phyloP scores from a whole-genome alignment of 1,139 yeast species.

The Zygosaccharomyces sapae region DNA sequence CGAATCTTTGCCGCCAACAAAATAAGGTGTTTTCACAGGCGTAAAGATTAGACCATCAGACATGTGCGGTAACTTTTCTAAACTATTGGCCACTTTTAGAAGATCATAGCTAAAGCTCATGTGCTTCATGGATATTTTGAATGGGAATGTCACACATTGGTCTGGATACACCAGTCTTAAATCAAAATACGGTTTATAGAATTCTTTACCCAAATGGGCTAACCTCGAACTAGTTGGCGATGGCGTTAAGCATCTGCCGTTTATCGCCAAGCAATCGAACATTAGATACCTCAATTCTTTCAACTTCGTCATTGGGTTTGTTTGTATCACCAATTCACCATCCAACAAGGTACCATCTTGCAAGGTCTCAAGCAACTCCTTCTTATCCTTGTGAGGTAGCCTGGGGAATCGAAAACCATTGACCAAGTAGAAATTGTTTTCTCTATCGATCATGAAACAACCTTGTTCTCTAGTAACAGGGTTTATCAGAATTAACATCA shows the following conservation, averaged over 20 bases:
- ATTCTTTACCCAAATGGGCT: constrained; percentile 80
- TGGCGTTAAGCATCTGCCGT: constrained; percentile 64
- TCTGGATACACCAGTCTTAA: constrained; percentile 68
- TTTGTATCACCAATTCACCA: constrained; percentile 76
- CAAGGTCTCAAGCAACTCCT: constrained; percentile 41
- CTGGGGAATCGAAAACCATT: constrained; percentile 83
- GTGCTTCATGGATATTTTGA: constrained; percentile 76
- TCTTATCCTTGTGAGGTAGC: constrained; percentile 48
- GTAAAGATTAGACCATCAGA: constrained; percentile 95
- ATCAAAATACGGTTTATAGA: constrained; percentile 75
- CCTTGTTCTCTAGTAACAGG: constrained; percentile 68
- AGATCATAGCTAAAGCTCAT: constrained; percentile 84
- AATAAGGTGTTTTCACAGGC: constrained; percentile 82
- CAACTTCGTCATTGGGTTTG: constrained; percentile 46
- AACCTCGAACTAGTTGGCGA: constrained; percentile 74
- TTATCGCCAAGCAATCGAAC: constrained; percentile 86
- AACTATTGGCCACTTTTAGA: constrained; percentile 65
- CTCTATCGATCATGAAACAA: constrained; percentile 78
- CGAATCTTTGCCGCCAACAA: constrained; percentile 75
- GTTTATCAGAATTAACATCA: constrained; percentile 63
- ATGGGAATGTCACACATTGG: constrained; percentile 72
- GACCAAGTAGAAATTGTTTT: constrained; percentile 76
- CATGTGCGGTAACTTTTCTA: constrained; percentile 76
- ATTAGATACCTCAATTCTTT: constrained; percentile 75
- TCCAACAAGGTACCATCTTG: constrained; percentile 89